phyloP scores from a whole-genome alignment of 2,329 filamentous ascomycete genomes.

The Scedosporium boydii region DNA sequence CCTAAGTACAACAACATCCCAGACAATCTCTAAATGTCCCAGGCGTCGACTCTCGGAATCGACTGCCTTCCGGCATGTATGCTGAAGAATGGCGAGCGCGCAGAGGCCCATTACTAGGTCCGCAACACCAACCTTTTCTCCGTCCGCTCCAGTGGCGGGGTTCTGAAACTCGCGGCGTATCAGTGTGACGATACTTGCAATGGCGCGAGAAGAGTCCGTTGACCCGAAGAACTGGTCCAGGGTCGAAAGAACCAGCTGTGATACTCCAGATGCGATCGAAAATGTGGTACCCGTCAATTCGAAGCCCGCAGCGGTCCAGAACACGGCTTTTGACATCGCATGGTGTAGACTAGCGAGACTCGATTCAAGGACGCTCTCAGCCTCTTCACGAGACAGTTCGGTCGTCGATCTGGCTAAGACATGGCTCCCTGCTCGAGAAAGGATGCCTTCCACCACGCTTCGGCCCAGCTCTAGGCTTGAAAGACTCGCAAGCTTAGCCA shows the following conservation, averaged over 20 bases:
- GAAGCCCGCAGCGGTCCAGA: conserved; percentile 53
- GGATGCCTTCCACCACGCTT: conserved; percentile 42
- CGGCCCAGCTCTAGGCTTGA: conserved; percentile 49
- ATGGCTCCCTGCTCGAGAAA: conserved; percentile 43
- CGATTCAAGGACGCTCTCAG: conserved; percentile 46
- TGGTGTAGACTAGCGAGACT: conserved; percentile 47
- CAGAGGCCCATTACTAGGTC: conserved; percentile 53
- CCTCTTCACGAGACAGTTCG: conserved; percentile 38
- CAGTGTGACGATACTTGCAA: conserved; percentile 56
- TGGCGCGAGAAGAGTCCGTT: conserved; percentile 59
- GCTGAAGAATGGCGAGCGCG: conserved; percentile 53
- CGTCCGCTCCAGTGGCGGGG: conserved; percentile 47
- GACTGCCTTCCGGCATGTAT: conserved; percentile 40
- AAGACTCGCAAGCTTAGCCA: conserved; percentile 45
- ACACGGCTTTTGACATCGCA: conserved; percentile 48
- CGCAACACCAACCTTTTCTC: conserved; percentile 49
- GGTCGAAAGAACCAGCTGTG: conserved; percentile 47
- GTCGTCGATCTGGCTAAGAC: conserved; percentile 33
- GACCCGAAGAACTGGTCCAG: conserved; percentile 58
- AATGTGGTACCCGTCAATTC: conserved; percentile 46
- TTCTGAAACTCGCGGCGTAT: conserved; percentile 56
- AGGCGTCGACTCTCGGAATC: conserved; percentile 38
- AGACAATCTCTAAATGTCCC: conserved; percentile 47
- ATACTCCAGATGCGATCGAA: conserved; percentile 43
- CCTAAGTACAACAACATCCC: conserved; percentile 57